These are phyloP conservation scores for Pseudoneurospora amorphoporcata DNA, from an alignment of 495 filamentous ascomycete genomes.

Conservation along the genomic window DNA sequence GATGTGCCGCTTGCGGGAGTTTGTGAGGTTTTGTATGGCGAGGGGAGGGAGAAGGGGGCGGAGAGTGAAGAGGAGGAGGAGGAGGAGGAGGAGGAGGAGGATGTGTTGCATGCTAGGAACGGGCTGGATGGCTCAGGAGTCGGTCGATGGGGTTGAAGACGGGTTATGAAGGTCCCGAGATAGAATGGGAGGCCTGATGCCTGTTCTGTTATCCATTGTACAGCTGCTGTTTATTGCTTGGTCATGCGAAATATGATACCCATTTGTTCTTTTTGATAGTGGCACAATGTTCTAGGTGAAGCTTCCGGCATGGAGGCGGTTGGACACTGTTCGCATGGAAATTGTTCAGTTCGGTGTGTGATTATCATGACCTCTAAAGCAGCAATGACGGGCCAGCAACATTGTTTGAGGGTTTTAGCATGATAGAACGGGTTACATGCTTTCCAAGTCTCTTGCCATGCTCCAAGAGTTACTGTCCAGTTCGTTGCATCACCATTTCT, in stretches of 20 bases:
- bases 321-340: background rate
- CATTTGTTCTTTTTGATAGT: background rate
- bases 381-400: background rate
- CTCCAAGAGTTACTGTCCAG: background rate
- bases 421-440: background rate
- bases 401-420: background rate
- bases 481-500: background rate
- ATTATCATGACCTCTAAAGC: background rate
- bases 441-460: background rate
- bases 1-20: constrained; percentile 93
- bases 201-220: background rate
- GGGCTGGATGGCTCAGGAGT: background rate
- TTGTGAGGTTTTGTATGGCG: constrained; percentile 81
- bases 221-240: background rate
- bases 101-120: background rate
- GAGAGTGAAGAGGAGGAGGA: constrained; percentile 11
- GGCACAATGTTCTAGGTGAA: background rate
- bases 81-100: background rate
- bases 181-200: background rate
- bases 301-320: background rate
- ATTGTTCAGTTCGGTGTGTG: background rate
- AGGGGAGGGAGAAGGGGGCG: constrained; percentile 27
- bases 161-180: background rate
- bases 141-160: background rate
- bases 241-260: background rate